phyloP scores from a whole-genome alignment of 2,329 filamentous ascomycete genomes.

The Didymella lethalis region DNA sequence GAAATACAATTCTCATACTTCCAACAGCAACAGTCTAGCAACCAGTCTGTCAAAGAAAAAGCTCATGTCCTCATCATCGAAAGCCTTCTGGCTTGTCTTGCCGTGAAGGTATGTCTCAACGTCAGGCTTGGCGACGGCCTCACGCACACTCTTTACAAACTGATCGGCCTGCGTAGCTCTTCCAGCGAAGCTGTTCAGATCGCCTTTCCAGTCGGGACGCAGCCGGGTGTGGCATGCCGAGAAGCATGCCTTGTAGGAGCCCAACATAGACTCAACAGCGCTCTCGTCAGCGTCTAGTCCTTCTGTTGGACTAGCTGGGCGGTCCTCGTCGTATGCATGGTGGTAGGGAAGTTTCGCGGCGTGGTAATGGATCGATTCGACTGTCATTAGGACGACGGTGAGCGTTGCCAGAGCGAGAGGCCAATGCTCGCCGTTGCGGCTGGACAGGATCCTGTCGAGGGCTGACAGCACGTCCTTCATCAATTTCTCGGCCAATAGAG shows the following conservation, averaged over 20 bases:
- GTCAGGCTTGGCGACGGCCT: slow-evolving; percentile 30
- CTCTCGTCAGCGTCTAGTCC: slow-evolving; percentile 33
- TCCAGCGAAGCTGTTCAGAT: slow-evolving; percentile 12
- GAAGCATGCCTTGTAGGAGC: slow-evolving; percentile 48
- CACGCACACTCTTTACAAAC: slow-evolving; percentile 44
- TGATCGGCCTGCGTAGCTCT: slow-evolving; percentile 27
- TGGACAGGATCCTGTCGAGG: slow-evolving; percentile 43
- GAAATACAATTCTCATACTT: background rate
- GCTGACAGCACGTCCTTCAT: slow-evolving; percentile 45
- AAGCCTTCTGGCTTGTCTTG: slow-evolving; percentile 31
- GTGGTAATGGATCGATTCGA: slow-evolving; percentile 52
- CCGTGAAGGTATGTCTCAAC: slow-evolving; percentile 33
- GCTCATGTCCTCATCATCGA: slow-evolving; percentile 41
- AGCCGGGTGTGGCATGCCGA: slow-evolving; percentile 44
- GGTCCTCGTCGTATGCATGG: slow-evolving; percentile 15
- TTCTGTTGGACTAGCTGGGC: background rate
- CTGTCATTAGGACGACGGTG: slow-evolving; percentile 47
- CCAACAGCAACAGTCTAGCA: slow-evolving; percentile 41
- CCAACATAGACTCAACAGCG: slow-evolving; percentile 39
- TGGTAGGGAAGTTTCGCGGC: slow-evolving; percentile 49
- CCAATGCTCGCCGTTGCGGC: slow-evolving; percentile 44
- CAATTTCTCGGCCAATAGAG: slow-evolving; percentile 39
- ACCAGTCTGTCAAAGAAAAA: slow-evolving; percentile 51
- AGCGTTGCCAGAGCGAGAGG: slow-evolving; percentile 45
- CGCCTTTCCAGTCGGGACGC: slow-evolving; percentile 41